Evolutionary conservation across 441 rosid species (phyloP), one percentile per base, ranked within the genome.

Genomic region (Arabidopsis hybrid): DNA sequence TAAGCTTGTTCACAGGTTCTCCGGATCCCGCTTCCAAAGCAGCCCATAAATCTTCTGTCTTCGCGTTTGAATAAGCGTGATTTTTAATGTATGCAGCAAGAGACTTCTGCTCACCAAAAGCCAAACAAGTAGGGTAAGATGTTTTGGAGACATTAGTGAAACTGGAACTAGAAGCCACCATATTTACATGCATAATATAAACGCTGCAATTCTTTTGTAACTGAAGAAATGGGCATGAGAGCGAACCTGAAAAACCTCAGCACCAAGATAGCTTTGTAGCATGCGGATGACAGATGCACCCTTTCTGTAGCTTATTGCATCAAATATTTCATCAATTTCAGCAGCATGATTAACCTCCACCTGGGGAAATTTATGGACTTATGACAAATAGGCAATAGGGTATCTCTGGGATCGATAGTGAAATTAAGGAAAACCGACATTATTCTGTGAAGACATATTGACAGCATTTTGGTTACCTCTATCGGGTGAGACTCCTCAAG

Each of bases 401-500:
- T 40, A 60, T 47, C 21, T 21, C 45, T 26, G 14, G 11, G 12
- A 62, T 26, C n/a, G 49, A 60, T 14, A 39, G 31, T 50, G 40
- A 51, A 66, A 4, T 10, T 26, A 18, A 18, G 38, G 34, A 63
- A 55, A 58, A 2, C 59, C 38, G 29, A 18, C 52, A 50, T 47
- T 29, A n/a, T 16, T 29, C 46, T 50, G 13, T 51, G 39, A 32
- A 1, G 11, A 40, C 32, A 51, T 32, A 56, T 7, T 34, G 51
- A 64, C 46, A 49, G 29, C 63, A 71, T 13, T 66, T 67, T 31
- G 16, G 55, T 67, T 74, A 95, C 99, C 98, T 95, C 99, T 70
- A 95, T 95, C 3, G 99, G 98, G 85, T 95, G 99, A 46, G 99
- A 95, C 84, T 85, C 99, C 42, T 83, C 92, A 77, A 95, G 99